phyloP scores from a whole-genome alignment of 768 basidiomycete genomes.

The Pisolithus sp. region DNA sequence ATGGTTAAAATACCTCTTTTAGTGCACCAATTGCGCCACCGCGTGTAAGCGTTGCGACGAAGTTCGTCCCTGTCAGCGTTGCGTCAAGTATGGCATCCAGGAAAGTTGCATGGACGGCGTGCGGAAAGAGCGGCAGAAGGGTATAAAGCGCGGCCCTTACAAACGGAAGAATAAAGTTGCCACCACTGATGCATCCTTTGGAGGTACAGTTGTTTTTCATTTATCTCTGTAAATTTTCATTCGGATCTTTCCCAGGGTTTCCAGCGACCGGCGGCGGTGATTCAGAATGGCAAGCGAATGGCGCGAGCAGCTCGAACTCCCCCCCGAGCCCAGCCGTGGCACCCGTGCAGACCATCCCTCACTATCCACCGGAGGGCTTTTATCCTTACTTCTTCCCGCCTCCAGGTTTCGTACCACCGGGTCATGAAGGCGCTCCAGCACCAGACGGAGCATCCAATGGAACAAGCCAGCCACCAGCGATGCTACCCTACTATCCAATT shows the following conservation, averaged over 20 bases:
- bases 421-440: slow-evolving; percentile 31
- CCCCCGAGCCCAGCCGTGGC: slow-evolving; percentile 16
- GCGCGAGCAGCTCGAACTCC: slow-evolving; percentile 10
- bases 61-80: slow-evolving; percentile 55
- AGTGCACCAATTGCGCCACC: slow-evolving; percentile 54
- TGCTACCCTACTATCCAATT: slow-evolving; percentile 31
- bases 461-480: slow-evolving; percentile 22
- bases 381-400: slow-evolving; percentile 39
- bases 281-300: slow-evolving; percentile 29
- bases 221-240: slow-evolving; percentile 1
- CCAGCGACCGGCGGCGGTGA: slow-evolving; percentile 21
- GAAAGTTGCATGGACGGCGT: slow-evolving; percentile 53
- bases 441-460: slow-evolving; percentile 28
- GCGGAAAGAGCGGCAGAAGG: slow-evolving; percentile 60
- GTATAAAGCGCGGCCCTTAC: slow-evolving; percentile 52
- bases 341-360: slow-evolving; percentile 19
- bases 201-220: slow-evolving; percentile 11
- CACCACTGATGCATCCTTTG: slow-evolving; percentile 18
- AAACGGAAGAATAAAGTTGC: slow-evolving; percentile 42
- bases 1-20: not conserved
- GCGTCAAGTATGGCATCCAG: slow-evolving; percentile 55
- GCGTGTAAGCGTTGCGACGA: slow-evolving; percentile 57
- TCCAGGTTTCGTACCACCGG: slow-evolving; percentile 34
- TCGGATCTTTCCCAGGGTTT: slow-evolving; percentile 10
- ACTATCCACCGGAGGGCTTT: slow-evolving; percentile 37